A percentile compares a stretch with the other conserved stretches of the same genome.
Conservation (phyloP, 495 filamentous ascomycete genomes). For the Penicillium chermesinum region DNA sequence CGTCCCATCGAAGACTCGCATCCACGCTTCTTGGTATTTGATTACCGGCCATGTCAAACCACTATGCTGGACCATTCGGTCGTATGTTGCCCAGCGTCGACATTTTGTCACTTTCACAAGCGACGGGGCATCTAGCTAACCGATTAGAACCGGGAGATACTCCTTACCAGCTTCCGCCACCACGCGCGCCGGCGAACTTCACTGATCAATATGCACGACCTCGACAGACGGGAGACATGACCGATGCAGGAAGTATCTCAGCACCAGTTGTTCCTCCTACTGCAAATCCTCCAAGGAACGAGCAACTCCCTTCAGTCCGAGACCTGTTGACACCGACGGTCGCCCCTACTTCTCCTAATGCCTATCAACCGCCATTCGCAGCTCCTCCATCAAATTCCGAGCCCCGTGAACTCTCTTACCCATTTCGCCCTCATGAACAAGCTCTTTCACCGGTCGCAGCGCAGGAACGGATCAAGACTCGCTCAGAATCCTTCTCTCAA, state of each 20-base stretch:
- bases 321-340: constrained; percentile 40
- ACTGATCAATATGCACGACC: constrained; percentile 38
- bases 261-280: constrained; percentile 12
- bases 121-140: constrained; percentile 32
- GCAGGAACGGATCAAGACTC: constrained; percentile 19
- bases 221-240: constrained; percentile 26
- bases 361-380: constrained; percentile 24
- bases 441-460: constrained; percentile 9
- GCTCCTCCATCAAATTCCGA: constrained; percentile 17
- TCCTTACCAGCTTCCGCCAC: constrained; percentile 49
- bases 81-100: constrained; percentile 42
- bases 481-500: constrained; percentile 20
- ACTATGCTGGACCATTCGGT: constrained; percentile 45
- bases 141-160: constrained; percentile 31
- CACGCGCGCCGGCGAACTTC: constrained; percentile 35
- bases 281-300: constrained; percentile 17
- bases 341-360: constrained; percentile 28
- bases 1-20: no score
- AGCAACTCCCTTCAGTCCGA: constrained; percentile 43
- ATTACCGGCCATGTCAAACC: constrained; percentile 35
- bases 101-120: constrained; percentile 24
- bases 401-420: constrained; percentile 15
- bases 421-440: constrained; percentile 21
- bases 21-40: background rate
- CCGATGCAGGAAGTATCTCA: constrained; percentile 18